Conservation (phyloP, 2,329 filamentous ascomycete species). For the Coniochaeta sp. region DNA sequence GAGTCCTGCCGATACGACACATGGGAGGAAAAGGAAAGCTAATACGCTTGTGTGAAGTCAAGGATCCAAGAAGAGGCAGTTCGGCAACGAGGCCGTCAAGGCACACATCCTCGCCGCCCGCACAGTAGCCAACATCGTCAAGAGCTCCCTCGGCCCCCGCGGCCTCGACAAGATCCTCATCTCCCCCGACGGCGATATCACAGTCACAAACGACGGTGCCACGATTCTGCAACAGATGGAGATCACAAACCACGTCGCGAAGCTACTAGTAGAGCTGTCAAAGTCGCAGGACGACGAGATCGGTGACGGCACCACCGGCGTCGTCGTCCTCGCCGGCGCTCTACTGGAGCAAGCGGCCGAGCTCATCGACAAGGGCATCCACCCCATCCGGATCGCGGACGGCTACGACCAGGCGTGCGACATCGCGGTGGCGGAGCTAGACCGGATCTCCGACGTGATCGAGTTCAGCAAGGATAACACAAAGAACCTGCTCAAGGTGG, state of each 20-base stretch:
- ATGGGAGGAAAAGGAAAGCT: too few relatives aligned
- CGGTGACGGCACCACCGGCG: conserved; percentile 94
- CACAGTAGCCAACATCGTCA: conserved; percentile 95
- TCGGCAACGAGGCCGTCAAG: conserved; percentile 95
- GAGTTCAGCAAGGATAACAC: conserved; percentile 76
- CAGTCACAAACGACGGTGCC: conserved; percentile 96
- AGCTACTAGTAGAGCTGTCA: conserved; percentile 91
- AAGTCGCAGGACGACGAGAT: conserved; percentile 99
- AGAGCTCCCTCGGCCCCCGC: conserved; percentile 89
- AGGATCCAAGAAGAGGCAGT: conserved; percentile 94
- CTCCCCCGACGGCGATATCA: conserved; percentile 97
- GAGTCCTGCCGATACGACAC: too few relatives aligned
- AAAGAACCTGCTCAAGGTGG: conserved; percentile 85
- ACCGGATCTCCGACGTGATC: conserved; percentile 87
- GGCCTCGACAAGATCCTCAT: conserved; percentile 99
- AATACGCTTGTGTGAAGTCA: conserved; percentile 52
- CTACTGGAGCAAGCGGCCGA: conserved; percentile 94
- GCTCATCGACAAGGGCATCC: conserved; percentile 98
- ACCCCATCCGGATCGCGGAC: conserved; percentile 96
- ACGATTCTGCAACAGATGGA: conserved; percentile 99
- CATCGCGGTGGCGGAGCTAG: conserved; percentile 86
- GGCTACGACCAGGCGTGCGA: conserved; percentile 97
- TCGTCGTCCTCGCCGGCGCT: conserved; percentile 91
- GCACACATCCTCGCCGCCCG: conserved; percentile 95
- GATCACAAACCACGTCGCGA: conserved; percentile 96